Conservation (phyloP, 108 stramenopile species). For the Stephanodiscus triporus region DNA sequence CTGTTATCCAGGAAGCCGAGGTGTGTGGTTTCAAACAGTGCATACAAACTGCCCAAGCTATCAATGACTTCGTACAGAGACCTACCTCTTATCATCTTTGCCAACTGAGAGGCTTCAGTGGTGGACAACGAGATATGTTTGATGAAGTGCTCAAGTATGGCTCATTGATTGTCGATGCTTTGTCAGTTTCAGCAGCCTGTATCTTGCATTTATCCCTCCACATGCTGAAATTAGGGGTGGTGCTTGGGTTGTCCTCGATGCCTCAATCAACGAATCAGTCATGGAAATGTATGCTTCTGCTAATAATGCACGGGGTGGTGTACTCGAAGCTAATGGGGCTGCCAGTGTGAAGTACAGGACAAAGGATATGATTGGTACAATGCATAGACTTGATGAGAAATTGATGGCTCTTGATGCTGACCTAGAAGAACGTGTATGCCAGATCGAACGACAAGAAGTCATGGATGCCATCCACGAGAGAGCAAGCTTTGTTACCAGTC, state of each 20-base stretch:
- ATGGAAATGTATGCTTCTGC: slow-evolving; percentile 99
- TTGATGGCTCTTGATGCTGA: slow-evolving; percentile 76
- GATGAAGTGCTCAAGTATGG: slow-evolving; percentile 99
- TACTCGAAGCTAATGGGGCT: slow-evolving; percentile 98
- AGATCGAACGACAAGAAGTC: slow-evolving; percentile 46
- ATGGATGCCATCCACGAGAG: slow-evolving; percentile 51
- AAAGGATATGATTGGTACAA: slow-evolving; percentile 90
- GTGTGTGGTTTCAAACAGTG: slow-evolving; percentile 99
- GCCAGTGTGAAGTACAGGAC: slow-evolving; percentile 97
- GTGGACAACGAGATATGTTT: slow-evolving; percentile 99
- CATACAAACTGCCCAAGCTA: slow-evolving; percentile 99
- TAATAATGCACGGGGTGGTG: slow-evolving; percentile 90
- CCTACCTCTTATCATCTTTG: slow-evolving; percentile 97
- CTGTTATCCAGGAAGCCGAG: slow-evolving; percentile 91
- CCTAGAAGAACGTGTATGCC: slow-evolving; percentile 54
- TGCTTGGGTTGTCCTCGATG: slow-evolving; percentile 99
- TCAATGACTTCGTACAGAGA: slow-evolving; percentile 99
- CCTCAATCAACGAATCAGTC: slow-evolving; percentile 95
- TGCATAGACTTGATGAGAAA: slow-evolving; percentile 93
- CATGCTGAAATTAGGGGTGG: slow-evolving; percentile 98
- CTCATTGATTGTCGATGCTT: slow-evolving; percentile 98
- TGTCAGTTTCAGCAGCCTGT: slow-evolving; percentile 97
- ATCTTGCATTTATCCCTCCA: slow-evolving; percentile 99
- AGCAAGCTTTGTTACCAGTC: slow-evolving; percentile 85
- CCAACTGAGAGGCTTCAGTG: slow-evolving; percentile 99